These are phyloP conservation scores for Diplosphaera chodatii DNA, from an alignment of 139 green algal species.

Conservation along the genomic window DNA sequence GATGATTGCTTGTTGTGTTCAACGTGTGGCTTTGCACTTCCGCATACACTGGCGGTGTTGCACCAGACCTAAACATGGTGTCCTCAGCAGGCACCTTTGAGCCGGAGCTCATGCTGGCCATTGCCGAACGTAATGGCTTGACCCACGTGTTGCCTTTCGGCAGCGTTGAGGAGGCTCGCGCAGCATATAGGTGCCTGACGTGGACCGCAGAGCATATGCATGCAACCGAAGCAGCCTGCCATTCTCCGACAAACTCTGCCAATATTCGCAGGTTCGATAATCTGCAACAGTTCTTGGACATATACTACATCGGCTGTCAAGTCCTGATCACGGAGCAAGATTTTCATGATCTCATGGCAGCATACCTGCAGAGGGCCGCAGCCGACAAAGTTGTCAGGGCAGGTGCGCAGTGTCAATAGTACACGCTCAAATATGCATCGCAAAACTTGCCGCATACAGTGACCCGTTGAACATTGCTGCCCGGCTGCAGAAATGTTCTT, in stretches of 20 bases:
- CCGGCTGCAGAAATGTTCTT: constrained; percentile 26
- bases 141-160: constrained; percentile 9
- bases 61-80: no score
- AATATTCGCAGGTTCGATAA: constrained; percentile 13
- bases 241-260: no score
- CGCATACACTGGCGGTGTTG: no score
- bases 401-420: no score
- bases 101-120: constrained; percentile 36
- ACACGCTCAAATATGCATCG: no score
- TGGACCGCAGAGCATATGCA: no score
- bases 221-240: no score
- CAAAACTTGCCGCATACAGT: no score
- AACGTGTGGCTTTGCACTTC: no score
- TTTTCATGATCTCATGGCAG: constrained; percentile 34
- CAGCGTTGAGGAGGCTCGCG: constrained; percentile 8
- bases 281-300: constrained; percentile 31
- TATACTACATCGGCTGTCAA: constrained; percentile 18
- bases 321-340: constrained; percentile 29
- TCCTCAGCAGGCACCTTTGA: constrained; percentile 28
- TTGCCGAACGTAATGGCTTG: constrained; percentile 39
- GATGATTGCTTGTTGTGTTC: no score
- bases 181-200: constrained; percentile 4
- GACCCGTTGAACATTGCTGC: no score
- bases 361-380: constrained; percentile 30
- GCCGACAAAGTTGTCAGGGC: constrained; percentile 24